A percentile compares a stretch with the other conserved stretches of the same genome.
These are phyloP conservation scores for Daldinia loculata DNA, from an alignment of 495 filamentous ascomycete species.

Conservation along the genomic window DNA sequence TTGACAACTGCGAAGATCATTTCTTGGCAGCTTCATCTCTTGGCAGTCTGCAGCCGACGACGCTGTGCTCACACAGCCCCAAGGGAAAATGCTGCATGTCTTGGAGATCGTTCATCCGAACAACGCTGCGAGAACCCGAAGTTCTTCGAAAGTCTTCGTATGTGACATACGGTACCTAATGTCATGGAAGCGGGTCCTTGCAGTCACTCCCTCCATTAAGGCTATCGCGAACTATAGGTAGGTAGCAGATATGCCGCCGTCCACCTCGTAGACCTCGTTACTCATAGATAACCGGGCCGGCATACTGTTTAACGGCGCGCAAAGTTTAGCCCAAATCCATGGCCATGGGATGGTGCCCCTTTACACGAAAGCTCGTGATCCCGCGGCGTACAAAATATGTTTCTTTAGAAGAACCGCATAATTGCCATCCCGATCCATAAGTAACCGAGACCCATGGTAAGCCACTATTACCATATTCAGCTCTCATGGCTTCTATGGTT, in stretches of 20 bases:
- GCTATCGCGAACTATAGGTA: slow-evolving; percentile 16
- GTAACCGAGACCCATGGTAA: slow-evolving; percentile 39
- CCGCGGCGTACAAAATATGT: slow-evolving; percentile 31
- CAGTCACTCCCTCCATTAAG: slow-evolving; percentile 5
- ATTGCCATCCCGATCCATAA: slow-evolving; percentile 34
- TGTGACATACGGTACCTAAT: slow-evolving; percentile 30
- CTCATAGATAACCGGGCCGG: slow-evolving; percentile 22
- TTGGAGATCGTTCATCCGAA: slow-evolving; percentile 44
- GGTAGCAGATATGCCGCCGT: slow-evolving; percentile 4
- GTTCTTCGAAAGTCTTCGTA: slow-evolving; percentile 33
- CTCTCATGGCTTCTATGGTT: slow-evolving; percentile 16
- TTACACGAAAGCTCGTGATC: slow-evolving; percentile 35
- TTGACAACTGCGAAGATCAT: slow-evolving; percentile 44
- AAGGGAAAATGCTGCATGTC: slow-evolving; percentile 41
- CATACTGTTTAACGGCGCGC: slow-evolving; percentile 42
- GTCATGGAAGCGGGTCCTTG: slow-evolving; percentile 36
- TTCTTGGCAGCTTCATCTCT: slow-evolving; percentile 43
- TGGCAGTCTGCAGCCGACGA: slow-evolving; percentile 39
- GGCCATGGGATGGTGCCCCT: slow-evolving; percentile 37
- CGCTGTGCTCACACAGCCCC: slow-evolving; percentile 39
- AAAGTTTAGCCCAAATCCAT: slow-evolving; percentile 43
- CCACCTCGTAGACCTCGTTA: slow-evolving; percentile 15
- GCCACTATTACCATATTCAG: slow-evolving; percentile 37
- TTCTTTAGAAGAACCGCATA: slow-evolving; percentile 28
- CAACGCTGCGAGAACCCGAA: slow-evolving; percentile 34